Evolutionary conservation across 306 rosid genomes (phyloP).

Genomic region (Ormosia semicastrata): DNA sequence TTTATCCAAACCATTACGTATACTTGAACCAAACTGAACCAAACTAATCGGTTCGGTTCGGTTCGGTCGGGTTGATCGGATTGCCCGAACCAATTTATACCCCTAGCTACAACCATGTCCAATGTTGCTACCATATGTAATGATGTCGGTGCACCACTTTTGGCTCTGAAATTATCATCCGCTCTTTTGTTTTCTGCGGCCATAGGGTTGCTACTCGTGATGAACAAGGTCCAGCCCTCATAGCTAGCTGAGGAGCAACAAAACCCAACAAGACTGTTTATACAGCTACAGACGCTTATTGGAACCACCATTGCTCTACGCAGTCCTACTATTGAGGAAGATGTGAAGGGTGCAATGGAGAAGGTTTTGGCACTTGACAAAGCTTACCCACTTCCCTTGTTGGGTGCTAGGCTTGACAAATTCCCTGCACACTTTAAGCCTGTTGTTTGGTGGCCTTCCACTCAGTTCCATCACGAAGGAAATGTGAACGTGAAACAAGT

Average conservation of each 20-base stretch:
- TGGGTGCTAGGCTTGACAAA: slow-evolving; percentile 85
- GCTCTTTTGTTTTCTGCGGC: slow-evolving; percentile 29
- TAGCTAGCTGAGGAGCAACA: slow-evolving; percentile 27
- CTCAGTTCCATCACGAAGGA: no score
- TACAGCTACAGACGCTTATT: not conserved
- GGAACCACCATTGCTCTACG: not conserved
- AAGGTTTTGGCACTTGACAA: slow-evolving; percentile 29
- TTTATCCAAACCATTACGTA: no score
- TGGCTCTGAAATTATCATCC: slow-evolving; percentile 31
- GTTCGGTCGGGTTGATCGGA: no score
- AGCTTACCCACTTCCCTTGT: slow-evolving; percentile 84
- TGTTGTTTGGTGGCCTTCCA: slow-evolving; percentile 78
- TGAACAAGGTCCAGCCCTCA: slow-evolving; percentile 38
- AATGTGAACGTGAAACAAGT: no score
- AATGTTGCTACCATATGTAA: slow-evolving; percentile 1
- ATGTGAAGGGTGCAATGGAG: slow-evolving; percentile 13
- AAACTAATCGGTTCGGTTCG: no score
- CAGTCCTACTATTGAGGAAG: not conserved
- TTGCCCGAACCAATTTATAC: no score
- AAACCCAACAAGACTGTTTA: slow-evolving; percentile 26
- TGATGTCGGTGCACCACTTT: not conserved
- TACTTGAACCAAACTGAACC: no score
- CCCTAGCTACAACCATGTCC: slow-evolving; percentile 18
- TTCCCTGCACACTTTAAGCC: slow-evolving; percentile 60
- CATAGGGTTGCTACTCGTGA: not conserved